Evolutionary conservation across 2,329 filamentous ascomycete genomes (phyloP).

Genomic region (Phialophora chinensis): DNA sequence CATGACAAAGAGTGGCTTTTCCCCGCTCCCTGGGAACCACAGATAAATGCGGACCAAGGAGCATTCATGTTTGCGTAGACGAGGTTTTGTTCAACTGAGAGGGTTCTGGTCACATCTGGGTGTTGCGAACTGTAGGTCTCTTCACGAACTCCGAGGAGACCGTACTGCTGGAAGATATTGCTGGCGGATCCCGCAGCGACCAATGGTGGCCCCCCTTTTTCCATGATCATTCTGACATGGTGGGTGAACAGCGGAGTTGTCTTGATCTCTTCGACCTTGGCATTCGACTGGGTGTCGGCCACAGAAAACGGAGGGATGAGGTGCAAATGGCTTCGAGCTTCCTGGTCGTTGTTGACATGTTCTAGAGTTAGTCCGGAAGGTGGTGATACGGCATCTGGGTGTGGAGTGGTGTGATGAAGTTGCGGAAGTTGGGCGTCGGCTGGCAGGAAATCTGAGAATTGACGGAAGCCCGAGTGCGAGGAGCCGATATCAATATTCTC

Average conservation of each 20-base stretch:
- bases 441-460: neutral
- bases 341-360: neutral
- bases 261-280: constrained; percentile 20
- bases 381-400: neutral
- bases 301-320: neutral
- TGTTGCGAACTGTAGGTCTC: constrained; percentile 30
- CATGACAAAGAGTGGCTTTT: constrained; percentile 67
- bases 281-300: neutral
- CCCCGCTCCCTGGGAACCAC: constrained; percentile 67
- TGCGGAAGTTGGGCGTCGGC: neutral
- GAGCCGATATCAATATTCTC: neutral
- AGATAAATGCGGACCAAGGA: constrained; percentile 66
- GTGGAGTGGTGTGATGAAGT: neutral
- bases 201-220: neutral
- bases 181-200: neutral
- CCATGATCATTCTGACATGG: constrained; percentile 18
- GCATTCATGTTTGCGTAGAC: constrained; percentile 57
- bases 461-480: neutral
- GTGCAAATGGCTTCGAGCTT: neutral
- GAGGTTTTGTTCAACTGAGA: constrained; percentile 35
- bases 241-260: constrained; percentile 30
- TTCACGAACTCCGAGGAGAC: constrained; percentile 38
- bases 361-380: neutral
- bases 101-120: constrained; percentile 1
- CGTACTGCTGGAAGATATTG: constrained; percentile 39